Evolutionary conservation across 495 filamentous ascomycete species (phyloP).

Genomic region (Neurospora sp.): DNA sequence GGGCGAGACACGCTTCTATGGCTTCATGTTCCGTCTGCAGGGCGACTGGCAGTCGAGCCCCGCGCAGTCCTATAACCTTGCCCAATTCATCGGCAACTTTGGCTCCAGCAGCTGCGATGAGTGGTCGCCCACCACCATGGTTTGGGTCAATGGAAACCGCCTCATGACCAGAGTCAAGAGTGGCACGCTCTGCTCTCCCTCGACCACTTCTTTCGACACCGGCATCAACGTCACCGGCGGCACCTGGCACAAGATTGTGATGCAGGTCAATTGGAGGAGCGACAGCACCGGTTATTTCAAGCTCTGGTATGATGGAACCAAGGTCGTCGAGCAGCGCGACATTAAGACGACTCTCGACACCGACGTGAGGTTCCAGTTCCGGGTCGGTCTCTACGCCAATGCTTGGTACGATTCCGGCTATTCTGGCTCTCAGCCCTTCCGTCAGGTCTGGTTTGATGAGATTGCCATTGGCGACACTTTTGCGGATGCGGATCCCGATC

Average conservation of each 20-base stretch:
- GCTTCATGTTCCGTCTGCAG: constrained; percentile 44
- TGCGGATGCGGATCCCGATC: constrained; percentile 32
- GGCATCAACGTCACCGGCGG: constrained; percentile 35
- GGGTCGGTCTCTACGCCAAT: constrained; percentile 47
- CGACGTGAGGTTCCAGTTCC: constrained; percentile 39
- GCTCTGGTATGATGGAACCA: constrained; percentile 41
- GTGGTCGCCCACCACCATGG: constrained; percentile 45
- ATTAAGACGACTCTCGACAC: constrained; percentile 39
- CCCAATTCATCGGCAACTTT: constrained; percentile 49
- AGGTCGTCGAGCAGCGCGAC: constrained; percentile 34
- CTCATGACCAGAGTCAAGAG: constrained; percentile 38
- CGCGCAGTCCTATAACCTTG: constrained; percentile 42
- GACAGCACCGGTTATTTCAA: constrained; percentile 39
- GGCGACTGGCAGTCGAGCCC: constrained; percentile 39
- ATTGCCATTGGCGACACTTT: constrained; percentile 39
- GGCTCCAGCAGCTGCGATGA: constrained; percentile 37
- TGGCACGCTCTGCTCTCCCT: constrained; percentile 22
- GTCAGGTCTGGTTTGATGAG: constrained; percentile 46
- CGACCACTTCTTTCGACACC: constrained; percentile 26
- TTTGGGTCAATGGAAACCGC: constrained; percentile 39
- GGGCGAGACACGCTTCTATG: constrained; percentile 45
- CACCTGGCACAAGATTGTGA: constrained; percentile 39
- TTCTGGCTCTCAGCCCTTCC: constrained; percentile 36
- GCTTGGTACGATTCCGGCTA: constrained; percentile 42
- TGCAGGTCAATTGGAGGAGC: constrained; percentile 40